Percentiles rank a stretch among this genome's conserved stretches.
These are phyloP conservation scores for Ceratobasidium sp. DNA, from an alignment of 1,284 basidiomycete species.

Conservation along the genomic window DNA sequence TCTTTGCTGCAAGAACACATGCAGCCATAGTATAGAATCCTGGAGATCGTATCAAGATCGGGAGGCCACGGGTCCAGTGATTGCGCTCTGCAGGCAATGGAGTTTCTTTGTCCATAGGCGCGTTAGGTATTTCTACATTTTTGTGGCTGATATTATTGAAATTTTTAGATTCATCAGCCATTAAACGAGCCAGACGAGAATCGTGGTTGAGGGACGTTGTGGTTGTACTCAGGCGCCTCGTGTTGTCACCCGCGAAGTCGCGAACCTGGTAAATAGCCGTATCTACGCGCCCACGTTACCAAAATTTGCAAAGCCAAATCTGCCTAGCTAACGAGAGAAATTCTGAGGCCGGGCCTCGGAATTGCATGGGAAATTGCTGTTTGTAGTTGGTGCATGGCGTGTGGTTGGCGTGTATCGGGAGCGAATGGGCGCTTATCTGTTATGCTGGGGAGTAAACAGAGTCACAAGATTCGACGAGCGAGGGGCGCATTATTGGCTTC, in stretches of 20 bases:
- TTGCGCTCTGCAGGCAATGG: not conserved
- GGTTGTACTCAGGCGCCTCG: not conserved
- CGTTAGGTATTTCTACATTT: not conserved
- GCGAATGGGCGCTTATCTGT: no score
- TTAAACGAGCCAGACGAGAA: not conserved
- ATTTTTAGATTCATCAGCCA: not conserved
- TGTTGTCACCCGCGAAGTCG: not conserved
- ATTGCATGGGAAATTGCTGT: no score
- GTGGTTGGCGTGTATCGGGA: no score
- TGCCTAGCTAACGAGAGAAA: no score
- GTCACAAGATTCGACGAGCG: no score
- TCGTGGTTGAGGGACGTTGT: not conserved
- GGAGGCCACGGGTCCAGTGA: conserved; percentile 10
- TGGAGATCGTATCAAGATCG: conserved; percentile 14
- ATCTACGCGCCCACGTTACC: no score
- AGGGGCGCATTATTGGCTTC: no score
- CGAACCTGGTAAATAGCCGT: no score
- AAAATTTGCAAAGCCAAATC: no score
- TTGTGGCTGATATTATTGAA: not conserved
- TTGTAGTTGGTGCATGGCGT: no score
- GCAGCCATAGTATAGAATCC: conserved; percentile 17
- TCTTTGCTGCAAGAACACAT: conserved; percentile 2
- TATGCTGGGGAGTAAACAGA: no score
- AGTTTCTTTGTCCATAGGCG: not conserved
- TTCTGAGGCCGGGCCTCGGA: no score